These are phyloP conservation scores for Fusarium penzigii DNA, from an alignment of 2,329 filamentous ascomycete species.

Conservation along the genomic window DNA sequence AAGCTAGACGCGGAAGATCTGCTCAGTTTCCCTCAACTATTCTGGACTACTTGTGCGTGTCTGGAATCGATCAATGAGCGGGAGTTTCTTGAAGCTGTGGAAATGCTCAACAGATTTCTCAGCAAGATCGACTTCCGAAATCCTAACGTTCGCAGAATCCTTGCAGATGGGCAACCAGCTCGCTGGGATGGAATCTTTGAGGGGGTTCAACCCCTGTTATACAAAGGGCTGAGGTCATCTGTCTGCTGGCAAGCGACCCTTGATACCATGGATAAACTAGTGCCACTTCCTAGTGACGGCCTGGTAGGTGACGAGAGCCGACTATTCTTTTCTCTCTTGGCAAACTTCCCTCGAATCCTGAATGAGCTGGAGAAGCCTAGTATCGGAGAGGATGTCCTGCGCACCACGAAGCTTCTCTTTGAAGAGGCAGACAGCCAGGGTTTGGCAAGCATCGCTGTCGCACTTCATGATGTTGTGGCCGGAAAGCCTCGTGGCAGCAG, in stretches of 20 bases:
- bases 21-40: slow-evolving; percentile 88
- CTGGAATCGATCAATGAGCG: slow-evolving; percentile 95
- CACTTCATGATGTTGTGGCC: slow-evolving; percentile 69
- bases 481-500: slow-evolving; percentile 66
- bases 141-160: slow-evolving; percentile 64
- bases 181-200: slow-evolving; percentile 90
- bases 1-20: slow-evolving; percentile 80
- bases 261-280: slow-evolving; percentile 74
- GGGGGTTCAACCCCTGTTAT: slow-evolving; percentile 80
- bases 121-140: slow-evolving; percentile 80
- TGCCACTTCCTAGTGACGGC: slow-evolving; percentile 74
- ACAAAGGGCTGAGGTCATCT: slow-evolving; percentile 90
- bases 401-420: slow-evolving; percentile 69
- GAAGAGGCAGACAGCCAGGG: slow-evolving; percentile 73
- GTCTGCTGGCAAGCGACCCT: slow-evolving; percentile 78
- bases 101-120: slow-evolving; percentile 87
- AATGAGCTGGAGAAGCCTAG: slow-evolving; percentile 70
- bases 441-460: slow-evolving; percentile 65
- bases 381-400: slow-evolving; percentile 56
- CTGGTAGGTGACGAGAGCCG: slow-evolving; percentile 82
- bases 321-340: slow-evolving; percentile 81
- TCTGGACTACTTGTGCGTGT: slow-evolving; percentile 97
- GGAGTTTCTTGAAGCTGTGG: slow-evolving; percentile 87
- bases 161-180: slow-evolving; percentile 77
- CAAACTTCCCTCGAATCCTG: slow-evolving; percentile 87